A percentile compares a stretch with the other conserved stretches of the same genome.
Conservation (phyloP, 2,329 filamentous ascomycete species). For the Pseudogymnoascus sp. region DNA sequence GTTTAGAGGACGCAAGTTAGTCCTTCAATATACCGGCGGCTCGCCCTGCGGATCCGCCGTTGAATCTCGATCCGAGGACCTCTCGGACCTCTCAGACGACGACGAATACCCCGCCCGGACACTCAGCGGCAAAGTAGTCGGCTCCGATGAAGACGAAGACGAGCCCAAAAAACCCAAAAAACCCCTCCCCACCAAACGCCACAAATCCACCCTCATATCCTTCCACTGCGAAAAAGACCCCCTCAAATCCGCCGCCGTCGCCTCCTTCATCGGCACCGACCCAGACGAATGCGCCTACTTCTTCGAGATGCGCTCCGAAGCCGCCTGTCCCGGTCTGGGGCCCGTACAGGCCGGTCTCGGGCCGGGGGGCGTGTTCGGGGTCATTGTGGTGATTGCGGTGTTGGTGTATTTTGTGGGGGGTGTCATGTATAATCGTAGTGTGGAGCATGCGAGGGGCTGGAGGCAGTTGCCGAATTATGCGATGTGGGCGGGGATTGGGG, state of each 20-base stretch:
- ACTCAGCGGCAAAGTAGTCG: conserved; percentile 13
- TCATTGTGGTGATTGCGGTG: conserved; percentile 71
- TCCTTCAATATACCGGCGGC: conserved; percentile 69
- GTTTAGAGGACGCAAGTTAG: conserved; percentile 63
- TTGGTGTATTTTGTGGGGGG: conserved; percentile 87
- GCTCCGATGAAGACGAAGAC: conserved; percentile 27
- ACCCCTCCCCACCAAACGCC: conserved; percentile 29
- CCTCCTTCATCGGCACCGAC: conserved; percentile 76
- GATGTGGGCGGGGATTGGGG: conserved; percentile 82
- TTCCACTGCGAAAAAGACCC: conserved; percentile 88
- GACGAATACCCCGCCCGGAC: conserved; percentile 24
- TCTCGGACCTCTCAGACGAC: conserved; percentile 28
- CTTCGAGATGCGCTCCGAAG: conserved; percentile 82
- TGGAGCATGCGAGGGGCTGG: conserved; percentile 92
- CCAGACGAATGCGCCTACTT: conserved; percentile 91
- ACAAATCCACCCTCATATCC: conserved; percentile 81
- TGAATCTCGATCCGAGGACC: conserved; percentile 30
- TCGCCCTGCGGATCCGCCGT: conserved; percentile 56
- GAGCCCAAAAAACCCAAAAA: conserved; percentile 29
- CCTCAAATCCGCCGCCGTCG: conserved; percentile 55
- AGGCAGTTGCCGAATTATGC: conserved; percentile 89
- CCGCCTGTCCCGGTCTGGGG: conserved; percentile 62
- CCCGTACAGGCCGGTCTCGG: conserved; percentile 65
- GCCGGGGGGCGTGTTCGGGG: conserved; percentile 72
- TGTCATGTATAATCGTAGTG: conserved; percentile 89